Conservation (phyloP, 2,329 filamentous ascomycete species). For the Cladophialophora psammophila region DNA sequence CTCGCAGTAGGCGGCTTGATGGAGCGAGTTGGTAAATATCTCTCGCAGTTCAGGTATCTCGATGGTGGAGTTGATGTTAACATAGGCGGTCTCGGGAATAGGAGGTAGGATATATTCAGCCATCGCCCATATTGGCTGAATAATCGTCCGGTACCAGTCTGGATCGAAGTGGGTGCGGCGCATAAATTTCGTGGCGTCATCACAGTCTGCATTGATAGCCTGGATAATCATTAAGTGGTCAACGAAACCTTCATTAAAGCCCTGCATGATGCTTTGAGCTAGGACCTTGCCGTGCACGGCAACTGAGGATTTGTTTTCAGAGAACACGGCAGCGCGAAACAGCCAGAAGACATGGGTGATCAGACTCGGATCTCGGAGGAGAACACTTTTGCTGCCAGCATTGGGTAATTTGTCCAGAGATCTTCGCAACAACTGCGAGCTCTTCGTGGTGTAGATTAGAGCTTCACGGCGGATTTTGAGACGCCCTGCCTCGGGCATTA, state of each 20-base stretch:
- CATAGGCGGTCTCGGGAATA: neutral
- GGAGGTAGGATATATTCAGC: slow-evolving; percentile 13
- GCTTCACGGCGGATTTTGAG: neutral
- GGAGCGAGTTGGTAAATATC: slow-evolving; percentile 2
- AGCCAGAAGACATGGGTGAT: slow-evolving; percentile 17
- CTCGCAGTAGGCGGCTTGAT: slow-evolving; percentile 5
- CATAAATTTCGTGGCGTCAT: slow-evolving; percentile 13
- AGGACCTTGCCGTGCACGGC: slow-evolving; percentile 11
- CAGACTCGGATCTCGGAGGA: neutral
- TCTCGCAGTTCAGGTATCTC: slow-evolving; percentile 4
- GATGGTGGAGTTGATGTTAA: neutral
- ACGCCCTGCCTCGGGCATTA: slow-evolving; percentile 4
- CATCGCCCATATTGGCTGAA: slow-evolving; percentile 11
- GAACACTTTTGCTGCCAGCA: neutral
- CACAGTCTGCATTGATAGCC: slow-evolving; percentile 12
- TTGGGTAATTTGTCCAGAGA: neutral
- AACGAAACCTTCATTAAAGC: slow-evolving; percentile 6
- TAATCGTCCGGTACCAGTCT: neutral
- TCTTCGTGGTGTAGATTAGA: slow-evolving; percentile 9
- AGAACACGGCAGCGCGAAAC: slow-evolving; percentile 14
- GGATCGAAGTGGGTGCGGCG: slow-evolving; percentile 13
- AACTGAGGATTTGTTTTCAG: slow-evolving; percentile 2
- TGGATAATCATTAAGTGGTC: slow-evolving; percentile 18
- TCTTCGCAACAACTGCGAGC: slow-evolving; percentile 1
- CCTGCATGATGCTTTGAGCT: slow-evolving; percentile 6